Evolutionary conservation across 164 flowering plant genomes (phyloP), one percentile per base, ranked within the genome.

Genomic region (Magnolia changhungtana): DNA sequence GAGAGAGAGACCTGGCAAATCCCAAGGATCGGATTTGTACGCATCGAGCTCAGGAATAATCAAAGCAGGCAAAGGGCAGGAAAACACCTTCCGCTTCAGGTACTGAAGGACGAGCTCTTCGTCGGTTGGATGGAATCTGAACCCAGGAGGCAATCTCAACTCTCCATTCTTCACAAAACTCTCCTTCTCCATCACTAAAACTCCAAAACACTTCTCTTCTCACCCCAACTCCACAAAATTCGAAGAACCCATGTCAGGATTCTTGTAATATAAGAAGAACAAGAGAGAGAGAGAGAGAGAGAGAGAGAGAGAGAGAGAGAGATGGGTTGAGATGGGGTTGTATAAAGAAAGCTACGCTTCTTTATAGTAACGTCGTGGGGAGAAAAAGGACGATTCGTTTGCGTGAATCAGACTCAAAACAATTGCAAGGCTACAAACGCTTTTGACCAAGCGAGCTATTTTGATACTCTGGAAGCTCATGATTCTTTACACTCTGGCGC

Each of bases 61-160:
- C 0, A 90, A 86, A 78, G 92, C 89, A 13, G 98, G 98, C 83
- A 92, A 76, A 9, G 96, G 92, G 69, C 68, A 81, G 0, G 89
- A 85, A 31, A 87, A 84, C 19, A 83, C 82, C 81, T 90, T 93
- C 55, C 91, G 74, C 63, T 82, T 86, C 71, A 92, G 77, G 82
- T 91, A 93, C 77, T 87, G 89, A 74, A 89, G 80, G 0, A 90
- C 85, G 50, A 93, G 89, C 78, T 93, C 98, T 79, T 93, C 95
- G 51, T 93, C 98, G 0, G 96, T 91, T 0, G 98, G 98, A 72
- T 90, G 90, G 79, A 93, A 91, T 18, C 93, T 78, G 68, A 93
- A 92, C 1, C 98, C 98, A 14, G 93, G 96, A 31, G 96, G 98
- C 82, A 93, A 78, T 80, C 81, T 89, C 45, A 74, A 78, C n/a